Evolutionary conservation across 169 alveolate species (phyloP).

Genomic region (Cryptosporidium canis): DNA sequence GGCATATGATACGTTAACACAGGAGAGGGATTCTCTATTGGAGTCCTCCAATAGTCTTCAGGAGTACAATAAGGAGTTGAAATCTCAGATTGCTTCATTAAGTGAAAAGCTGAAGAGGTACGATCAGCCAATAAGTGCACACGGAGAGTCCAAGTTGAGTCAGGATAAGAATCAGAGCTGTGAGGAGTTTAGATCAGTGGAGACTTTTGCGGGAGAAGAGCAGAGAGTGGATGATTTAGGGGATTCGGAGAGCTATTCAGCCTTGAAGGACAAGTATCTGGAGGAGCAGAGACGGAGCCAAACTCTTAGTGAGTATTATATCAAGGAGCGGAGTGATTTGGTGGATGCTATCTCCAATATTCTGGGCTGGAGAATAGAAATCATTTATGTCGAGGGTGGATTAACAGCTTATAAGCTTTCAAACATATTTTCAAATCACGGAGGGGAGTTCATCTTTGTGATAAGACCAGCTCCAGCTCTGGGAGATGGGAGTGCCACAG

Average conservation of each 20-base stretch:
- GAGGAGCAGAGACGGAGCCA: constrained; percentile 43
- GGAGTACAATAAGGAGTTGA: constrained; percentile 9
- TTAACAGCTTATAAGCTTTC: constrained; percentile 64
- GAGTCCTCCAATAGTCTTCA: constrained; percentile 41
- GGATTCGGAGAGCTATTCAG: neutral
- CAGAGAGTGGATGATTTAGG: neutral
- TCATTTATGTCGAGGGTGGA: constrained; percentile 62
- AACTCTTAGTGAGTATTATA: constrained; percentile 55
- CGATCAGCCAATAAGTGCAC: neutral
- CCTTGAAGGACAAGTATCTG: constrained; percentile 5
- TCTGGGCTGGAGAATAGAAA: constrained; percentile 68
- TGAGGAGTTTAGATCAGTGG: neutral
- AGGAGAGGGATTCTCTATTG: constrained; percentile 62
- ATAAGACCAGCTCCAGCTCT: constrained; percentile 61
- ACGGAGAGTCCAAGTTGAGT: neutral
- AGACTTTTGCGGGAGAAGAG: neutral
- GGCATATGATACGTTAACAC: constrained; percentile 63
- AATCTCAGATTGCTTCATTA: neutral
- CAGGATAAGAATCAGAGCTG: no score
- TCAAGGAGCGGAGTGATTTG: constrained; percentile 34
- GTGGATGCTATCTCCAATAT: constrained; percentile 66
- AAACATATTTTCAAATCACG: constrained; percentile 45
- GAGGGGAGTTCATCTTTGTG: constrained; percentile 59
- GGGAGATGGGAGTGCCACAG: neutral
- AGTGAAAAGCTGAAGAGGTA: constrained; percentile 28